Conservation (phyloP, 2,329 filamentous ascomycete genomes). For the Acrodontium crateriforme region DNA sequence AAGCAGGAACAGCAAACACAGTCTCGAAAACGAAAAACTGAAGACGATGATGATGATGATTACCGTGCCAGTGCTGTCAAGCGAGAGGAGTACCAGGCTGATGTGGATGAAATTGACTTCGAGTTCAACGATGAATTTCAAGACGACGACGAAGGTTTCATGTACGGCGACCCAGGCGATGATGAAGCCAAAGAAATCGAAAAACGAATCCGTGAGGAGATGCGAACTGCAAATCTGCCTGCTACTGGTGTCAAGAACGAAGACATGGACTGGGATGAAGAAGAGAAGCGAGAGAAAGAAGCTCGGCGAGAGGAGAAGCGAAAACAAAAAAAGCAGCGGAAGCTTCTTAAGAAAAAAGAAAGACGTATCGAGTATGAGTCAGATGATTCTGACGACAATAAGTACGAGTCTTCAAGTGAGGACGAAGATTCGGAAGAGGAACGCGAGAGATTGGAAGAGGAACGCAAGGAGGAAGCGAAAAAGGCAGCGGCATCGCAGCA, state of each 20-base stretch:
- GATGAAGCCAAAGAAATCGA: constrained; percentile 51
- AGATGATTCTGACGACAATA: constrained; percentile 38
- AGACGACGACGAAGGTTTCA: constrained; percentile 69
- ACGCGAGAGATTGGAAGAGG: constrained; percentile 43
- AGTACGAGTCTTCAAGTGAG: constrained; percentile 33
- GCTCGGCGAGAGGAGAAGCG: constrained; percentile 59
- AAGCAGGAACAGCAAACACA: constrained; percentile 31
- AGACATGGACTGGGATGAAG: constrained; percentile 44
- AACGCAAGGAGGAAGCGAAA: constrained; percentile 38
- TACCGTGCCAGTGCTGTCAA: constrained; percentile 25
- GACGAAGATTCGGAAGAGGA: constrained; percentile 53
- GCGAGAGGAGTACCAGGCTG: constrained; percentile 35
- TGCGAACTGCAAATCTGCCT: constrained; percentile 78
- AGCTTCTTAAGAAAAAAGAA: constrained; percentile 71
- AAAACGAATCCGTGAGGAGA: constrained; percentile 56
- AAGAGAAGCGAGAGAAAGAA: constrained; percentile 49
- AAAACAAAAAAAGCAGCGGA: constrained; percentile 63
- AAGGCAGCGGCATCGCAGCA: constrained; percentile 32
- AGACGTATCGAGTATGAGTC: constrained; percentile 76
- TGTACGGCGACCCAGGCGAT: constrained; percentile 73
- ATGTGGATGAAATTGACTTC: constrained; percentile 53
- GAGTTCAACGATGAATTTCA: constrained; percentile 60
- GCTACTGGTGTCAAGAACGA: constrained; percentile 35
- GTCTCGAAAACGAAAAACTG: constrained; percentile 3
- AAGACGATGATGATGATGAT: constrained; percentile 29